A percentile compares a stretch with the other conserved stretches of the same genome.
phyloP scores from a whole-genome alignment of 306 rosid genomes.

The Chamaecrista fasciculata region DNA sequence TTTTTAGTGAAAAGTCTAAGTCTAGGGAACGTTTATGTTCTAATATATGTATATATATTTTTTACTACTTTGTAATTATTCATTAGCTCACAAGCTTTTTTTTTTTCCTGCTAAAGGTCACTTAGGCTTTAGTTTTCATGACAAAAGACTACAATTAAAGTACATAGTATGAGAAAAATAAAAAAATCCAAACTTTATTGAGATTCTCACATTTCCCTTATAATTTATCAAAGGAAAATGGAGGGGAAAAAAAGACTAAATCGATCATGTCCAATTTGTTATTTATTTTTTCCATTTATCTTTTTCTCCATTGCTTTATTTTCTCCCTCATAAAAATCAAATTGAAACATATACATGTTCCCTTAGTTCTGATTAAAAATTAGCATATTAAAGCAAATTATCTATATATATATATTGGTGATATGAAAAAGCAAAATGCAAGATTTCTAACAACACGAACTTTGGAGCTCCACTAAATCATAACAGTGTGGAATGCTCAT shows the following conservation, averaged over 20 bases:
- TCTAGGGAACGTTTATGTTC: not conserved
- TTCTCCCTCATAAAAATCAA: conserved; percentile 6
- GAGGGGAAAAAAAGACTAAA: conserved; percentile 18
- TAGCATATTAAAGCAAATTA: no score
- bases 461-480: conserved; percentile 64
- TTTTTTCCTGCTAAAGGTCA: no score
- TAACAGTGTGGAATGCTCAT: conserved; percentile 55
- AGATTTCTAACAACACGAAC: not conserved
- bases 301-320: not conserved
- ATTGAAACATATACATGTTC: not conserved
- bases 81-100: not conserved
- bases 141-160: conserved; percentile 30
- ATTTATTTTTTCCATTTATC: conserved; percentile 20
- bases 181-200: conserved; percentile 37
- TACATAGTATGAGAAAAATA: not conserved
- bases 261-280: conserved; percentile 24
- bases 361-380: not conserved
- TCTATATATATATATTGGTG: no score
- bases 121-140: conserved; percentile 9
- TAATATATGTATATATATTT: no score
- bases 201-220: conserved; percentile 38
- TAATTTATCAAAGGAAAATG: conserved; percentile 19
- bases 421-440: no score
- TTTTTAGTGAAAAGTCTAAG: conserved; percentile 2
- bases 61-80: not conserved